Conservation (phyloP, 1,284 basidiomycete genomes). For the Violaceomyces palustris region DNA sequence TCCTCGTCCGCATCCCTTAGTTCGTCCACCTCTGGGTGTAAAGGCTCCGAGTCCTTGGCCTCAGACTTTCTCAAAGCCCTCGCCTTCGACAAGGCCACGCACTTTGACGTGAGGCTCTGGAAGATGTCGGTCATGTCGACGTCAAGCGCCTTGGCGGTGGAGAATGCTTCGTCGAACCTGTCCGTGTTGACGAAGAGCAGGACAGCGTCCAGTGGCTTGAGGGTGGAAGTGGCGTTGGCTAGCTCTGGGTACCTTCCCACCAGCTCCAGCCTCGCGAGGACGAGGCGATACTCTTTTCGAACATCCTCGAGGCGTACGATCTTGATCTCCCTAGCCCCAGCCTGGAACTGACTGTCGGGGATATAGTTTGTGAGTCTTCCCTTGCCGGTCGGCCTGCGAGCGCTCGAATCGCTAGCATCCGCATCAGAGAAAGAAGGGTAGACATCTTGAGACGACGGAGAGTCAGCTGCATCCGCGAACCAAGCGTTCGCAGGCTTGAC, state of each 20-base stretch:
- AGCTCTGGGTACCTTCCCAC: slow-evolving; percentile 62
- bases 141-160: slow-evolving; percentile 68
- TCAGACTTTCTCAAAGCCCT: slow-evolving; percentile 10
- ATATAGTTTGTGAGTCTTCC: slow-evolving; percentile 67
- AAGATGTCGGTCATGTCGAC: slow-evolving; percentile 87
- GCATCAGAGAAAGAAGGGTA: too few species aligned
- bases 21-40: slow-evolving; percentile 23
- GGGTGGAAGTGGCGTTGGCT: slow-evolving; percentile 34
- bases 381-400: slow-evolving; percentile 3
- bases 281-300: slow-evolving; percentile 73
- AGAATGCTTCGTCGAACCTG: slow-evolving; percentile 73
- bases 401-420: too few species aligned
- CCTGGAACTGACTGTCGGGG: slow-evolving; percentile 62
- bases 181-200: slow-evolving; percentile 73
- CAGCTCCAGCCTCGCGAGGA: slow-evolving; percentile 74
- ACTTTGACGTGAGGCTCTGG: slow-evolving; percentile 69
- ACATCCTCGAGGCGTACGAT: slow-evolving; percentile 77
- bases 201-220: slow-evolving; percentile 61
- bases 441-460: background rate
- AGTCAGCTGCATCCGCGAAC: slow-evolving; percentile 59
- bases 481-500: slow-evolving; percentile 77
- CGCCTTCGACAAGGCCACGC: slow-evolving; percentile 56
- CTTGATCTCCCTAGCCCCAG: slow-evolving; percentile 62
- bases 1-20: slow-evolving; percentile 37
- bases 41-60: slow-evolving; percentile 9